phyloP scores from a whole-genome alignment of 495 filamentous ascomycete species.

The Podospora pseudocomata region DNA sequence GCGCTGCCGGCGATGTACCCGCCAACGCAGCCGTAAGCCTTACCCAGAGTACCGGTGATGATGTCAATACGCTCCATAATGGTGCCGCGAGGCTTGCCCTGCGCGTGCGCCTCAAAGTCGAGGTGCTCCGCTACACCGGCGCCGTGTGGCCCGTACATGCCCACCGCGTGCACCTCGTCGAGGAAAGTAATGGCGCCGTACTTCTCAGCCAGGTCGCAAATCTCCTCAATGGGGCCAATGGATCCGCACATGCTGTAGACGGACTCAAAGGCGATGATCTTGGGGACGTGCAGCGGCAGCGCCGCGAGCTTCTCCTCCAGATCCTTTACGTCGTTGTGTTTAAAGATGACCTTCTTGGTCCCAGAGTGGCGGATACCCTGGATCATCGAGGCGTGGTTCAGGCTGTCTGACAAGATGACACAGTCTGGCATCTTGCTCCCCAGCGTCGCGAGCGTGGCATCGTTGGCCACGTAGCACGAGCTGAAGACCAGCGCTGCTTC shows the following conservation, averaged over 20 bases:
- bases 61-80: slow-evolving; percentile 96
- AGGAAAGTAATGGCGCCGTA: slow-evolving; percentile 97
- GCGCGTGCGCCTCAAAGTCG: slow-evolving; percentile 76
- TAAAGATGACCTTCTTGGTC: slow-evolving; percentile 95
- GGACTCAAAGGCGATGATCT: slow-evolving; percentile 98
- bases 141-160: slow-evolving; percentile 97
- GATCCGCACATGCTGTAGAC: slow-evolving; percentile 99
- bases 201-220: slow-evolving; percentile 93
- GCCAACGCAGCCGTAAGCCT: slow-evolving; percentile 96
- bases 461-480: slow-evolving; percentile 97
- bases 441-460: slow-evolving; percentile 92
- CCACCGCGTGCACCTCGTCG: slow-evolving; percentile 97
- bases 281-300: slow-evolving; percentile 76
- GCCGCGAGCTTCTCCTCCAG: slow-evolving; percentile 87
- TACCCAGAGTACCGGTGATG: slow-evolving; percentile 94
- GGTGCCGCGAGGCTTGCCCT: slow-evolving; percentile 70
- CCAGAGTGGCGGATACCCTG: slow-evolving; percentile 97
- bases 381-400: slow-evolving; percentile 99
- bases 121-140: slow-evolving; percentile 97
- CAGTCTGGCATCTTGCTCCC: slow-evolving; percentile 95
- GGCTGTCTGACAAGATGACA: slow-evolving; percentile 89
- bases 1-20: slow-evolving; percentile 93
- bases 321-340: slow-evolving; percentile 90
- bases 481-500: slow-evolving; percentile 90
- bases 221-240: slow-evolving; percentile 90